These are phyloP conservation scores for Cenchrus purpureus DNA, from an alignment of 176 grass and related monocot genomes.

Conservation along the genomic window DNA sequence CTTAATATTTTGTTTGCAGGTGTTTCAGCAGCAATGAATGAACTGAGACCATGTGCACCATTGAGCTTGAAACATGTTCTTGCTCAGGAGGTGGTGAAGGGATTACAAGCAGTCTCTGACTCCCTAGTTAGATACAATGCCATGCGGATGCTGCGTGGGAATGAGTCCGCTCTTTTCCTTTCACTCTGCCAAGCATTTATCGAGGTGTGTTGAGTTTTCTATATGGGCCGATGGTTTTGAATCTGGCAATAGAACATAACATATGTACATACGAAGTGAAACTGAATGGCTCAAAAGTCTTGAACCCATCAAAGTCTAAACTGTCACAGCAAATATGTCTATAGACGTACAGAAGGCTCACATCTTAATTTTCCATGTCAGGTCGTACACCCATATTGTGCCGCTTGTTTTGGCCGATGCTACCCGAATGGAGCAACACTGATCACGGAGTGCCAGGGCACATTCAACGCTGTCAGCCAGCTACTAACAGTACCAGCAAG, in stretches of 20 bases:
- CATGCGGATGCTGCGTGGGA: slow-evolving; percentile 86
- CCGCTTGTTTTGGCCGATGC: slow-evolving; percentile 85
- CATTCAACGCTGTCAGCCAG: slow-evolving; percentile 67
- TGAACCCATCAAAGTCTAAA: background rate
- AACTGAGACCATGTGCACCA: slow-evolving; percentile 86
- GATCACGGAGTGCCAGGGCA: slow-evolving; percentile 66
- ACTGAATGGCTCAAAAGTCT: background rate
- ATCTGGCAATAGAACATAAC: background rate
- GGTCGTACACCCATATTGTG: slow-evolving; percentile 79
- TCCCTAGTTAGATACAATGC: slow-evolving; percentile 97
- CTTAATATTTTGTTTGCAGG: slow-evolving; percentile 55
- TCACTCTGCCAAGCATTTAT: slow-evolving; percentile 90
- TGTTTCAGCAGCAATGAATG: slow-evolving; percentile 95
- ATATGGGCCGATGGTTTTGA: background rate
- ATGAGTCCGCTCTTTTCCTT: slow-evolving; percentile 87
- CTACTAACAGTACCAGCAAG: slow-evolving; percentile 63
- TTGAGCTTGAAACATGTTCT: slow-evolving; percentile 82
- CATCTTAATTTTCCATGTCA: slow-evolving; percentile 32
- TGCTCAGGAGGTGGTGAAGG: slow-evolving; percentile 88
- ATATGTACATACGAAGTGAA: background rate
- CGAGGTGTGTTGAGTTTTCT: slow-evolving; percentile 64
- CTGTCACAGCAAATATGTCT: background rate
- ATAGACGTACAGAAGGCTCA: background rate
- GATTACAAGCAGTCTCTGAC: slow-evolving; percentile 79
- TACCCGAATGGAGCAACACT: slow-evolving; percentile 82